Evolutionary conservation across 2,329 filamentous ascomycete species (phyloP).

Genomic region (Fusarium heterosporum): DNA sequence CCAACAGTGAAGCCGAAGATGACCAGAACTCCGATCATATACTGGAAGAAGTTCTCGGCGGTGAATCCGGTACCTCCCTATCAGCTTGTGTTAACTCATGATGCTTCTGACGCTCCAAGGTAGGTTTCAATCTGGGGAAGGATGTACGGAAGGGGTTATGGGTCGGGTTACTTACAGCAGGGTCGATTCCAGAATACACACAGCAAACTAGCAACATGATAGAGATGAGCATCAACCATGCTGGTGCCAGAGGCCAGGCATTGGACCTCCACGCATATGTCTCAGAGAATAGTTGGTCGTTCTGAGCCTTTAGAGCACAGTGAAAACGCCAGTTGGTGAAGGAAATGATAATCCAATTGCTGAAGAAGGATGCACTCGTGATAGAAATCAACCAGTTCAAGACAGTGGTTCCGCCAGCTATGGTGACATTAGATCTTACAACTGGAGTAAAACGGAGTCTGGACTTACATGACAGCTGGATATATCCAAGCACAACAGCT

Average conservation of each 20-base stretch:
- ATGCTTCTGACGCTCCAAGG: background rate
- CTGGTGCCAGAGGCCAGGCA: conserved; percentile 21
- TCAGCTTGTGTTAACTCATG: background rate
- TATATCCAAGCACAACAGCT: conserved; percentile 22
- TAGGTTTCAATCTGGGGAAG: background rate
- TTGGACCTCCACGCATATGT: conserved; percentile 24
- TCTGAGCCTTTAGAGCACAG: conserved; percentile 28
- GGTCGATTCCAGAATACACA: conserved; percentile 14
- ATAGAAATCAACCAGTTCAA: conserved; percentile 37
- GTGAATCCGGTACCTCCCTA: conserved; percentile 22
- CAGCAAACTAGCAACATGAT: conserved; percentile 25
- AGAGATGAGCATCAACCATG: conserved; percentile 25
- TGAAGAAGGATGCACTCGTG: conserved; percentile 35
- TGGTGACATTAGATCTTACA: background rate
- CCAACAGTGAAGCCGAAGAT: conserved; percentile 36
- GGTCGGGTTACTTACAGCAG: conserved; percentile 12
- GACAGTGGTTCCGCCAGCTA: conserved; percentile 19
- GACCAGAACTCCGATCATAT: conserved; percentile 34
- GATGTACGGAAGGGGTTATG: background rate
- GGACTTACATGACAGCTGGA: conserved; percentile 20
- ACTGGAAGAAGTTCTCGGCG: conserved; percentile 36
- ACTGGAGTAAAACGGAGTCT: rapidly evolving
- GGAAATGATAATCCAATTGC: conserved; percentile 37
- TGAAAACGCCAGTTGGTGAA: conserved; percentile 34
- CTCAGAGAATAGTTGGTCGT: conserved; percentile 28